Conservation (phyloP, 371 early-diverging fungal genomes). For the Apophysomyces variabilis region DNA sequence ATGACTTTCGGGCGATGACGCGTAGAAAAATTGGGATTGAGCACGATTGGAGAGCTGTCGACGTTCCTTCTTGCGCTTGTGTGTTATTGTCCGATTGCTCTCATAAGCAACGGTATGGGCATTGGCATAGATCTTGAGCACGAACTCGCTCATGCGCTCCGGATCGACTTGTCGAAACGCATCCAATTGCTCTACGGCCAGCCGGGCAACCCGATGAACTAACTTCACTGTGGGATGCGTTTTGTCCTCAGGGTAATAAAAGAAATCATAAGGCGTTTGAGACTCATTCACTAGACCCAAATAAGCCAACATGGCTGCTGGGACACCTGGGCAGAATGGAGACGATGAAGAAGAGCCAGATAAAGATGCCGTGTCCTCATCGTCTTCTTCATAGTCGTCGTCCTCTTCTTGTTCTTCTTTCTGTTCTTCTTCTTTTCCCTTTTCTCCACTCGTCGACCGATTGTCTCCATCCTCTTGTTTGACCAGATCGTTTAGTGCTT, state of each 20-base stretch:
- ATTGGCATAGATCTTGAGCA: conserved; percentile 56
- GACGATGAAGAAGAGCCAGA: conserved; percentile 21
- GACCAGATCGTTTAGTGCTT: conserved; percentile 23
- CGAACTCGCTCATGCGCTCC: conserved; percentile 31
- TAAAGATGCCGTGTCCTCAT: conserved; percentile 20
- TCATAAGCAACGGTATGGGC: conserved; percentile 49
- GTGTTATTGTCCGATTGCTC: conserved; percentile 33
- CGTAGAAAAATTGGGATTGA: background rate
- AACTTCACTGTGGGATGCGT: conserved; percentile 39
- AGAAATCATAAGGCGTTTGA: conserved; percentile 35
- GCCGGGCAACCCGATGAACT: conserved; percentile 20
- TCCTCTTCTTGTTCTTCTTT: conserved; percentile 12
- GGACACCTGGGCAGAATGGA: conserved; percentile 48
- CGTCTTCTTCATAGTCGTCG: no score
- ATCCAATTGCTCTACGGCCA: conserved; percentile 21
- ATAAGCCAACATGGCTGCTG: conserved; percentile 55
- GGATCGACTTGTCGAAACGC: conserved; percentile 34
- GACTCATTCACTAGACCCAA: conserved; percentile 14
- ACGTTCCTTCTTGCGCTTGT: conserved; percentile 30
- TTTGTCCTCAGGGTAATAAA: conserved; percentile 40
- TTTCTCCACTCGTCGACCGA: background rate
- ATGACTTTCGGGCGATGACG: background rate
- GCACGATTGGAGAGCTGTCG: conserved; percentile 22
- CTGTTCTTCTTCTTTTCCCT: background rate
- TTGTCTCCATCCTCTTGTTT: conserved; percentile 19